phyloP scores from a whole-genome alignment of 108 stramenopile species.

The Skeletonema marinoi region DNA sequence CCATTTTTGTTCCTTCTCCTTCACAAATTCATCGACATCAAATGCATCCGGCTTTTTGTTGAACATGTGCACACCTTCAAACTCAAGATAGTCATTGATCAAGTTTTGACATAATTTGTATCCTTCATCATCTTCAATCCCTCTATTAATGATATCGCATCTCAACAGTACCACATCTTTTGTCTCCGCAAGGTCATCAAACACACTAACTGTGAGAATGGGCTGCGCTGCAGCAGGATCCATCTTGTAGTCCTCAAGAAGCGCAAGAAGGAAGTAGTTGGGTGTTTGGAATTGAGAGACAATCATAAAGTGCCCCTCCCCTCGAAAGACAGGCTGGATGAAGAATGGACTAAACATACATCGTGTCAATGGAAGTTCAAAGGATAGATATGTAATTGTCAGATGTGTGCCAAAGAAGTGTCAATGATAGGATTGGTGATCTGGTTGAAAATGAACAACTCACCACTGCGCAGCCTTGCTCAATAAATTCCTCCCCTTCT shows the following conservation, averaged over 20 bases:
- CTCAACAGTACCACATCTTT: conserved; percentile 71
- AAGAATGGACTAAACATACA: conserved; percentile 67
- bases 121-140: conserved; percentile 78
- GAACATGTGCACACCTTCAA: conserved; percentile 63
- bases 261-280: conserved; percentile 75
- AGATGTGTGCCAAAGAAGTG: neutral
- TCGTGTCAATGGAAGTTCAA: neutral
- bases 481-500: conserved; percentile 53
- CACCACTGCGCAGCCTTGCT: conserved; percentile 54
- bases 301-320: conserved; percentile 83
- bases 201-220: conserved; percentile 74
- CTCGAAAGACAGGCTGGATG: conserved; percentile 84
- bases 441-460: conserved; percentile 1
- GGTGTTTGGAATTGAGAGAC: conserved; percentile 81
- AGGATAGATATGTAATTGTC: neutral
- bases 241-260: conserved; percentile 87
- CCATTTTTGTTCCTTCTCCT: conserved; percentile 67
- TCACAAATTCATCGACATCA: conserved; percentile 75
- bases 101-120: conserved; percentile 55
- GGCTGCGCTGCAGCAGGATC: conserved; percentile 82
- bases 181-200: conserved; percentile 69
- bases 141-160: conserved; percentile 75
- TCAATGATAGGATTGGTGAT: neutral
- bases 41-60: conserved; percentile 74
- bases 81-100: conserved; percentile 63